phyloP scores from a whole-genome alignment of 75 land plant genomes.

The Cupressus sempervirens region DNA sequence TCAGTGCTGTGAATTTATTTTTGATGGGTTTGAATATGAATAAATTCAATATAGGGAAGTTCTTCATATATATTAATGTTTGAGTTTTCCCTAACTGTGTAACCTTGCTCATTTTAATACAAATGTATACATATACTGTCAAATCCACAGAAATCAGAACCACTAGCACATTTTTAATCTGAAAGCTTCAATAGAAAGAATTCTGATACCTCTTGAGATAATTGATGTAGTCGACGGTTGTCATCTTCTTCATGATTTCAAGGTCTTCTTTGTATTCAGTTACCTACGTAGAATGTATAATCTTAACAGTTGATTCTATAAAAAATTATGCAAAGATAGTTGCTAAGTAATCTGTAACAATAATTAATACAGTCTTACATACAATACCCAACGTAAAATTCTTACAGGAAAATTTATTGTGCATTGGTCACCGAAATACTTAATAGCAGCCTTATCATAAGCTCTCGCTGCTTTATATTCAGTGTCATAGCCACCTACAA shows the following conservation, averaged over 20 bases:
- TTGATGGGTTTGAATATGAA: neutral
- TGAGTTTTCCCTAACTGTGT: neutral
- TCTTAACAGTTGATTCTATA: neutral
- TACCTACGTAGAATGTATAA: constrained; percentile 16
- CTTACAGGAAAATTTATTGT: constrained; percentile 78
- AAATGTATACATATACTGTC: neutral
- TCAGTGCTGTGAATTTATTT: neutral
- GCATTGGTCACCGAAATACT: constrained; percentile 86
- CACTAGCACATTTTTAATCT: neutral
- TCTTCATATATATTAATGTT: too few relatives aligned
- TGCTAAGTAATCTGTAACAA: neutral
- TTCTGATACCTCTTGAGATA: constrained; percentile 51
- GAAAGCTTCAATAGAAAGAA: neutral
- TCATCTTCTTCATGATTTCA: constrained; percentile 72
- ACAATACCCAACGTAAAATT: neutral
- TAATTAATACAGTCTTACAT: neutral
- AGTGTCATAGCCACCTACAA: constrained; percentile 83
- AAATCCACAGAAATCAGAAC: neutral
- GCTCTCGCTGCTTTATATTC: constrained; percentile 95
- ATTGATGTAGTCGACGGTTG: constrained; percentile 63
- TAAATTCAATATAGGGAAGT: neutral
- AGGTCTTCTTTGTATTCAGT: constrained; percentile 59
- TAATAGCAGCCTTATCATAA: constrained; percentile 90
- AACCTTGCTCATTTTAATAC: neutral
- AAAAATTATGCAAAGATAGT: neutral